A percentile compares a stretch with the other conserved stretches of the same genome.
Conservation (phyloP, 345 rosid genomes). For the Balakata baccata region DNA sequence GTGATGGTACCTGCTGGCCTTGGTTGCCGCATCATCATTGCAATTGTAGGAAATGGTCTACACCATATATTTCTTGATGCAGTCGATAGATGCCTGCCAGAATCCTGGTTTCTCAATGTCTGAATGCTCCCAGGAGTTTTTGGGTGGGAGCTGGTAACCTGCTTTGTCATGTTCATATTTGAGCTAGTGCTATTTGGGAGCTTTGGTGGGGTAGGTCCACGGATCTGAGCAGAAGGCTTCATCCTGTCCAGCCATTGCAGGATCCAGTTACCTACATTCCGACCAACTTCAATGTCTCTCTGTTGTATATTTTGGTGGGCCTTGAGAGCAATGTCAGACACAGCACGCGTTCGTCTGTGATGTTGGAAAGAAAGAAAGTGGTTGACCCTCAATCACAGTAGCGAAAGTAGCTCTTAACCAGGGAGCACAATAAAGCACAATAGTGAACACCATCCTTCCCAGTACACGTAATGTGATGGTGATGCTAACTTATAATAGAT, state of each 20-base stretch:
- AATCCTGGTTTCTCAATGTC: conserved; percentile 42
- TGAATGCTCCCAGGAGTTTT: conserved; percentile 40
- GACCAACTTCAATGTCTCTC: conserved; percentile 84
- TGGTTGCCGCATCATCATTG: conserved; percentile 59
- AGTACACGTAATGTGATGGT: not conserved
- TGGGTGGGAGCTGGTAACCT: conserved; percentile 31
- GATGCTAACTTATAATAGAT: not conserved
- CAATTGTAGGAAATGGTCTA: conserved; percentile 53
- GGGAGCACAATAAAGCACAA: not conserved
- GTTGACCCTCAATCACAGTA: not conserved
- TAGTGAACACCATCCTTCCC: not conserved
- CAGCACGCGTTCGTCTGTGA: conserved; percentile 56
- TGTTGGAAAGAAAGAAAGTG: not conserved
- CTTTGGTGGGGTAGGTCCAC: conserved; percentile 33
- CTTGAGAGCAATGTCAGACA: conserved; percentile 59
- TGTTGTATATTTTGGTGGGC: conserved; percentile 72
- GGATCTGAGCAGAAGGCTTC: conserved; percentile 94
- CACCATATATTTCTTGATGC: conserved; percentile 42
- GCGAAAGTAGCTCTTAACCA: not conserved
- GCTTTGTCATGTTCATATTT: conserved; percentile 41
- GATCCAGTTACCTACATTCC: conserved; percentile 83
- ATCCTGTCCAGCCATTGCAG: conserved; percentile 73
- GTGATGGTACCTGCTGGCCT: conserved; percentile 48
- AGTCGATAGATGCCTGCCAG: conserved; percentile 51
- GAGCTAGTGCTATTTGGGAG: conserved; percentile 26